These are phyloP conservation scores for Daldinia grandis DNA, from an alignment of 495 filamentous ascomycete species.

Conservation along the genomic window DNA sequence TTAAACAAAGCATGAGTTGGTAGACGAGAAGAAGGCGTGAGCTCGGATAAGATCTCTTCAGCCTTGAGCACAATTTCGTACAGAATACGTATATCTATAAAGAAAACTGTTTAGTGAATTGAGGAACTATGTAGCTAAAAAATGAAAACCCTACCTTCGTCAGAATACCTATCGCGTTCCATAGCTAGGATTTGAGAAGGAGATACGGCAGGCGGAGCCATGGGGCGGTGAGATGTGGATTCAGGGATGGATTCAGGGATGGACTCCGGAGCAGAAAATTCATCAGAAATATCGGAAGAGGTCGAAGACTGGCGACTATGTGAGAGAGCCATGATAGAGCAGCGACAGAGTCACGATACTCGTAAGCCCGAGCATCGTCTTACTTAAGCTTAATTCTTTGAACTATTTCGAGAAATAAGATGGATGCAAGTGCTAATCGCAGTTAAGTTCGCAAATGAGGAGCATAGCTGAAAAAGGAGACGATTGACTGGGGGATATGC, in stretches of 20 bases:
- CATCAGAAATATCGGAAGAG: slow-evolving; percentile 26
- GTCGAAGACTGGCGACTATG: slow-evolving; percentile 22
- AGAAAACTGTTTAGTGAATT: slow-evolving; percentile 25
- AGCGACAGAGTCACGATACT: slow-evolving; percentile 6
- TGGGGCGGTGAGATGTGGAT: slow-evolving; percentile 13
- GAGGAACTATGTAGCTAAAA: background rate
- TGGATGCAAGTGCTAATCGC: slow-evolving; percentile 4
- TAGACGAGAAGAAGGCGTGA: slow-evolving; percentile 67
- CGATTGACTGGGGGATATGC: slow-evolving; percentile 40
- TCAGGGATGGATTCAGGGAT: slow-evolving; percentile 14
- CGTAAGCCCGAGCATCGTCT: slow-evolving; percentile 16
- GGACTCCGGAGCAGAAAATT: slow-evolving; percentile 17
- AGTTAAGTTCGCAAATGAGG: background rate
- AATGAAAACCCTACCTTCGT: slow-evolving; percentile 64
- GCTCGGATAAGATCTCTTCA: slow-evolving; percentile 62
- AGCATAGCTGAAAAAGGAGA: slow-evolving; percentile 10
- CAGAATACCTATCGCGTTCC: slow-evolving; percentile 57
- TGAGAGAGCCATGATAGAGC: slow-evolving; percentile 30
- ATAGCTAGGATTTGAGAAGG: slow-evolving; percentile 8
- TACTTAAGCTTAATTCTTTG: slow-evolving; percentile 1
- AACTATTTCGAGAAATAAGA: background rate
- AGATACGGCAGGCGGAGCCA: slow-evolving; percentile 16
- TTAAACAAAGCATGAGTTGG: slow-evolving; percentile 82
- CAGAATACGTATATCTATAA: slow-evolving; percentile 77
- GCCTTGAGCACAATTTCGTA: slow-evolving; percentile 78